These are phyloP conservation scores for Beauveria medogensis DNA, from an alignment of 2,329 filamentous ascomycete genomes.

Conservation along the genomic window DNA sequence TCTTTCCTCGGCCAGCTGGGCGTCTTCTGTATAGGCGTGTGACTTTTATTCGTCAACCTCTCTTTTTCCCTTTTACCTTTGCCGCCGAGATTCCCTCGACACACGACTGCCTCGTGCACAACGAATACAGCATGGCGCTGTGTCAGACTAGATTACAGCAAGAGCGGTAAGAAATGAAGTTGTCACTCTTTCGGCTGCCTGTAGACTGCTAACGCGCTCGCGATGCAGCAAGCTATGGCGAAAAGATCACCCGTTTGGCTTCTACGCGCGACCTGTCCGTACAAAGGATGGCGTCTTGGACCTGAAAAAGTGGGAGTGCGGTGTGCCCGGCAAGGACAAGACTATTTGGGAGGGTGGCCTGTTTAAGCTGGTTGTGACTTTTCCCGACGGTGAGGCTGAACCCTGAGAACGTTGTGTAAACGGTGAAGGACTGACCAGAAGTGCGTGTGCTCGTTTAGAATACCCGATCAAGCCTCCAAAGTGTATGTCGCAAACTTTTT, in stretches of 20 bases:
- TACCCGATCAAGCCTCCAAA: conserved; percentile 98
- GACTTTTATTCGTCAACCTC: not conserved
- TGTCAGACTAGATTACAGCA: conserved; percentile 83
- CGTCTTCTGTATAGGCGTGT: not conserved
- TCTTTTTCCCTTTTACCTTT: not conserved
- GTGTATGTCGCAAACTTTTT: conserved; percentile 53
- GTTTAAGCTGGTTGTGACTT: conserved; percentile 88
- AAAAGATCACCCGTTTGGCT: conserved; percentile 93
- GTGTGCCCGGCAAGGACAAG: conserved; percentile 90
- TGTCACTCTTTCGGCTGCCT: not conserved
- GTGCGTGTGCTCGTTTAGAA: conserved; percentile 44
- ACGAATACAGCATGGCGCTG: conserved; percentile 58
- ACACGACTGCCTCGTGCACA: not conserved
- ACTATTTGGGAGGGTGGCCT: conserved; percentile 97
- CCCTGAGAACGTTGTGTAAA: not conserved
- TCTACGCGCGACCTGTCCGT: conserved; percentile 83
- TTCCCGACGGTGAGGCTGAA: conserved; percentile 74
- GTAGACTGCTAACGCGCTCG: conserved; percentile 15
- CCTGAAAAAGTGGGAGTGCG: conserved; percentile 93
- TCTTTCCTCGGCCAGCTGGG: not conserved
- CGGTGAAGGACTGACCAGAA: not conserved
- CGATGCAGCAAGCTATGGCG: conserved; percentile 82
- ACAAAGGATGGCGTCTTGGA: conserved; percentile 75
- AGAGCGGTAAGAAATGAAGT: conserved; percentile 57
- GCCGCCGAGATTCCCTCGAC: not conserved